Percentiles rank a stretch among this genome's conserved stretches.
These are phyloP conservation scores for Iris macrosiphon DNA, from an alignment of 106 monocot genomes.

Conservation along the genomic window DNA sequence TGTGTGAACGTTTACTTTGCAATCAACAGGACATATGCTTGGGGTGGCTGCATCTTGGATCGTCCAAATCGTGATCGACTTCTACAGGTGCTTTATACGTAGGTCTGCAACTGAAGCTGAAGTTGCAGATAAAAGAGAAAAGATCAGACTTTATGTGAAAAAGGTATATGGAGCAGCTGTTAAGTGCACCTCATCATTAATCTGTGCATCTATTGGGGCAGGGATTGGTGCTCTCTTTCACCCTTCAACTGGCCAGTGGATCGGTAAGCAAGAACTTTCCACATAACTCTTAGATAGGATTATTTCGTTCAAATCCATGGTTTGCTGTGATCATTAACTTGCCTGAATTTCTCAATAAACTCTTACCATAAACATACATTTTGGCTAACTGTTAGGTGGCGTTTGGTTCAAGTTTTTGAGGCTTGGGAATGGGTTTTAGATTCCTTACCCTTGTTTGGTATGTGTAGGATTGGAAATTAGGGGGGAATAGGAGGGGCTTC, in stretches of 20 bases:
- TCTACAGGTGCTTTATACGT: conserved; percentile 56
- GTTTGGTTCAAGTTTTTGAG: no score
- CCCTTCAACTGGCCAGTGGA: conserved; percentile 88
- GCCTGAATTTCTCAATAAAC: no score
- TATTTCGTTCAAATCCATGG: no score
- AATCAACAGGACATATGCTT: conserved; percentile 56
- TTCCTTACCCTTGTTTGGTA: no score
- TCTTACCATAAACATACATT: no score
- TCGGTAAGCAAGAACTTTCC: conserved; percentile 83
- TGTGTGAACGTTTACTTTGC: not conserved
- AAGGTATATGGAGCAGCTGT: conserved; percentile 44
- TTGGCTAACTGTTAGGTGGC: no score
- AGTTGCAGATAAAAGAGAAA: conserved; percentile 22
- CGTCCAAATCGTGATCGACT: conserved; percentile 64
- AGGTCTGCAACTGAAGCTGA: conserved; percentile 36
- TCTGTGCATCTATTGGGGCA: conserved; percentile 89
- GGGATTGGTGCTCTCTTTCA: conserved; percentile 72
- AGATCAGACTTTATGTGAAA: conserved; percentile 37
- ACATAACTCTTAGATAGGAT: no score
- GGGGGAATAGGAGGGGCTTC: no score
- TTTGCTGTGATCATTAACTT: no score
- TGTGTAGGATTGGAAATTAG: no score
- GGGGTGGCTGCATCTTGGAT: conserved; percentile 84
- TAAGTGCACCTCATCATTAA: conserved; percentile 59
- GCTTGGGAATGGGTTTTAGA: no score